A percentile compares a stretch with the other conserved stretches of the same genome.
phyloP scores from a whole-genome alignment of 2,329 filamentous ascomycete species.

The Annulohypoxylon truncatum region DNA sequence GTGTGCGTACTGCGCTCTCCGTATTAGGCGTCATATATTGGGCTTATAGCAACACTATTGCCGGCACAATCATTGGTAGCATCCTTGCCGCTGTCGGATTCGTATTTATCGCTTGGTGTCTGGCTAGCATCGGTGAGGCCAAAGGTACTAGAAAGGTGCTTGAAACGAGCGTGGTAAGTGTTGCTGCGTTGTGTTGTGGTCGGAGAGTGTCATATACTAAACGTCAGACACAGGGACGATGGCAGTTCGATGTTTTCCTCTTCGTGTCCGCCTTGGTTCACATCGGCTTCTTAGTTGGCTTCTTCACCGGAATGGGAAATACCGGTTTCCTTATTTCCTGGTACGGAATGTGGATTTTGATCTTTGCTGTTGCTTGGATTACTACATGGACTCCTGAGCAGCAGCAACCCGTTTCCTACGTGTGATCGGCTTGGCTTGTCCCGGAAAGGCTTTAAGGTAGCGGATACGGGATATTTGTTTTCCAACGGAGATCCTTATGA shows the following conservation, averaged over 20 bases:
- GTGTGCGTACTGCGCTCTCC: slow-evolving; percentile 24
- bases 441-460: background rate
- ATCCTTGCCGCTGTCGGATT: slow-evolving; percentile 27
- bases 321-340: slow-evolving; percentile 26
- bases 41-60: slow-evolving; percentile 22
- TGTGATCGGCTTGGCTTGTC: background rate
- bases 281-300: slow-evolving; percentile 18
- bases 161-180: slow-evolving; percentile 22
- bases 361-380: slow-evolving; percentile 29
- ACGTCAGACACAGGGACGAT: slow-evolving; percentile 16
- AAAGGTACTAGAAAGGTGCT: slow-evolving; percentile 23
- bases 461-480: too few species aligned
- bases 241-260: slow-evolving; percentile 33
- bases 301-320: slow-evolving; percentile 20
- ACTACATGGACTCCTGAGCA: slow-evolving; percentile 26
- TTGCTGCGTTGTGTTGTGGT: background rate
- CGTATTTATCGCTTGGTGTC: slow-evolving; percentile 28
- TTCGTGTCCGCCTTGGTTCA: slow-evolving; percentile 24
- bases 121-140: slow-evolving; percentile 29
- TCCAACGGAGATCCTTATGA: too few species aligned
- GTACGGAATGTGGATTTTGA: slow-evolving; percentile 38
- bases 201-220: slow-evolving; percentile 6
- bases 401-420: slow-evolving; percentile 16
- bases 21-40: slow-evolving; percentile 22
- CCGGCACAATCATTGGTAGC: slow-evolving; percentile 24